phyloP scores from a whole-genome alignment of 495 filamentous ascomycete species.

The Penicillium coprophilum region DNA sequence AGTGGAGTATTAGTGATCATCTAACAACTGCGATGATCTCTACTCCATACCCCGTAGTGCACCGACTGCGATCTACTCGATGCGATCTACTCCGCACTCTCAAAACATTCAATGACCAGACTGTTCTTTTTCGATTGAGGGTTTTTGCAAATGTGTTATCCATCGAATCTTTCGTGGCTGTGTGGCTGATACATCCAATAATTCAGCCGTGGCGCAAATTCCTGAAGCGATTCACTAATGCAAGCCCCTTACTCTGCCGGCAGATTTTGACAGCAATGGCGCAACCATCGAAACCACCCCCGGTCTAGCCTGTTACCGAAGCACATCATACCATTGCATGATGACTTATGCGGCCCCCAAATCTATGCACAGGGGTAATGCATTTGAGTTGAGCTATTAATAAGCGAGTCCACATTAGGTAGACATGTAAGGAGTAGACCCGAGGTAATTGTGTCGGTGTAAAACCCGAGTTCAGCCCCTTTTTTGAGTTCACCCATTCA shows the following conservation, averaged over 20 bases:
- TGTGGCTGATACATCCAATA: neutral
- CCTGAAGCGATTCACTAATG: neutral
- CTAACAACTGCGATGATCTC: neutral
- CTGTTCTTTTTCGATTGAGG: neutral
- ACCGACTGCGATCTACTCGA: neutral
- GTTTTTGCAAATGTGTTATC: neutral
- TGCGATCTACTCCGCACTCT: neutral
- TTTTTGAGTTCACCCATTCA: neutral
- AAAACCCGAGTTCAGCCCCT: neutral
- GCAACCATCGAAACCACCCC: neutral
- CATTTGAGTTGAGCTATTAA: neutral
- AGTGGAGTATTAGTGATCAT: neutral
- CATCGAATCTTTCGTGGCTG: neutral
- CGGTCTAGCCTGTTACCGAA: neutral
- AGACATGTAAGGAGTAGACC: neutral
- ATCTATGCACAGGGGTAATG: neutral
- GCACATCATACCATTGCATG: neutral
- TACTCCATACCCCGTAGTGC: neutral
- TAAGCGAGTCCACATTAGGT: neutral
- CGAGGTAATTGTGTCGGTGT: neutral
- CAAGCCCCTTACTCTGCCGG: neutral
- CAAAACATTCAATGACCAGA: neutral
- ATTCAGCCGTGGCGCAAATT: neutral
- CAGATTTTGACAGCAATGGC: neutral
- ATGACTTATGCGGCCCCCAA: neutral